These are phyloP conservation scores for Botrytis paeoniae DNA, from an alignment of 2,329 filamentous ascomycete species.

Conservation along the genomic window DNA sequence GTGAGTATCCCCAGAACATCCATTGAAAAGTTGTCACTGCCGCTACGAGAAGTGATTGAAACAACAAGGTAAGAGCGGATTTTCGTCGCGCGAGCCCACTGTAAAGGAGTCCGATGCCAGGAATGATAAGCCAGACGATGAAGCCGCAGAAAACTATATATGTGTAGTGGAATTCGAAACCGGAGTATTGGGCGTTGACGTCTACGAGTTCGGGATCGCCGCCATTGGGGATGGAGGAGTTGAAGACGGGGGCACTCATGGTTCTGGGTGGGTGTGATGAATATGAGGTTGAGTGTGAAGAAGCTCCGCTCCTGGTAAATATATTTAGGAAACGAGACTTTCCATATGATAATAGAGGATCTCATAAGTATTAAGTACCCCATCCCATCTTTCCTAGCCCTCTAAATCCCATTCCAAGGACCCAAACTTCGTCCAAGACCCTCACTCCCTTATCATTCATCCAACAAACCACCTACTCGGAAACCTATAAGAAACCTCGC, in stretches of 20 bases:
- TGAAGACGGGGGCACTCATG: slow-evolving; percentile 27
- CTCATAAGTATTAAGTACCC: neutral
- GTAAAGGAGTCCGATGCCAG: slow-evolving; percentile 63
- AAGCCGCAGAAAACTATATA: slow-evolving; percentile 58
- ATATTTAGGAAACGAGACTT: neutral
- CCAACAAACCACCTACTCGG: neutral
- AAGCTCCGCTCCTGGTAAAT: neutral
- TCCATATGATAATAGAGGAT: neutral
- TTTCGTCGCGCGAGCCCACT: slow-evolving; percentile 61
- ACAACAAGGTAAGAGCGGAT: slow-evolving; percentile 58
- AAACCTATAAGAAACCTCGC: neutral
- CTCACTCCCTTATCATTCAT: neutral
- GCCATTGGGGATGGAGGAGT: slow-evolving; percentile 45
- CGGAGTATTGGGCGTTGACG: slow-evolving; percentile 52
- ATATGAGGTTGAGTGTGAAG: neutral
- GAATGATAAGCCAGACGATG: slow-evolving; percentile 65
- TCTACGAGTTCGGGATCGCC: slow-evolving; percentile 52
- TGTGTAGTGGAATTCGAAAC: slow-evolving; percentile 59
- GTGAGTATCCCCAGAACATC: slow-evolving; percentile 64
- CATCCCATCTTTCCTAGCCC: neutral
- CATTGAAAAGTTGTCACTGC: slow-evolving; percentile 54
- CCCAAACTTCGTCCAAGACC: neutral
- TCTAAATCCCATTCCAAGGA: neutral
- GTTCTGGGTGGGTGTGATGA: neutral
- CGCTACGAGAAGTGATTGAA: slow-evolving; percentile 58